phyloP scores from a whole-genome alignment of 1,284 basidiomycete species.

The Fomitopsis palustris region DNA sequence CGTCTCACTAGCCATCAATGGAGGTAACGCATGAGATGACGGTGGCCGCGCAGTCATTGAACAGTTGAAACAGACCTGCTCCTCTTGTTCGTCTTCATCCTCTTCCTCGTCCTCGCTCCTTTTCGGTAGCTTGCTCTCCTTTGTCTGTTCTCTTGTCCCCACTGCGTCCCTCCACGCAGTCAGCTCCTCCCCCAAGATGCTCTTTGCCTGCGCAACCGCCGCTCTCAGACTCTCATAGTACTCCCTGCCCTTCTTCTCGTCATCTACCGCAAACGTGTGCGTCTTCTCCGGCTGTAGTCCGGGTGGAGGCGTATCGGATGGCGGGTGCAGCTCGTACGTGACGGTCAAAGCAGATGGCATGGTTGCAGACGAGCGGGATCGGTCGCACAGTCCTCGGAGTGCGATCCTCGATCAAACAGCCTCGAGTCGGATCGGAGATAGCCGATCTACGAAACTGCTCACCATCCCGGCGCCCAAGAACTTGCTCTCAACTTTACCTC shows the following conservation, averaged over 20 bases:
- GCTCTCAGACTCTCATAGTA: conserved; percentile 52
- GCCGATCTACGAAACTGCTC: conserved; percentile 8
- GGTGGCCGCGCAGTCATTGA: background rate
- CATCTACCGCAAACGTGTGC: conserved; percentile 33
- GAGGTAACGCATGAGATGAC: too few species aligned
- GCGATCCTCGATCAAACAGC: conserved; percentile 13
- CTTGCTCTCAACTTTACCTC: conserved; percentile 7
- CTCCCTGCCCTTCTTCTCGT: conserved; percentile 25
- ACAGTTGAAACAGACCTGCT: background rate
- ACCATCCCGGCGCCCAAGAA: background rate
- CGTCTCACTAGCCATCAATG: too few species aligned
- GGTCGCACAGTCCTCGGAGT: conserved; percentile 3
- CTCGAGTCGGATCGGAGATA: conserved; percentile 17
- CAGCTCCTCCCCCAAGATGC: conserved; percentile 55
- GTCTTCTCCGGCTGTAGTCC: conserved; percentile 30
- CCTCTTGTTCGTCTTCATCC: conserved; percentile 34
- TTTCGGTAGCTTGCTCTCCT: conserved; percentile 27
- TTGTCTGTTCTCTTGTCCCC: conserved; percentile 52
- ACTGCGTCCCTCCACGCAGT: conserved; percentile 69
- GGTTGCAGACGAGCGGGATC: background rate
- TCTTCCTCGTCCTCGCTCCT: conserved; percentile 43
- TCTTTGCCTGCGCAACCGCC: conserved; percentile 48
- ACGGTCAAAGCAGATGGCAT: conserved; percentile 42
- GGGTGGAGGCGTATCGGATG: conserved; percentile 27
- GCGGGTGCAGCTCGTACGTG: conserved; percentile 49